Evolutionary conservation across 768 basidiomycete genomes (phyloP).

Genomic region (Megacollybia marginata): DNA sequence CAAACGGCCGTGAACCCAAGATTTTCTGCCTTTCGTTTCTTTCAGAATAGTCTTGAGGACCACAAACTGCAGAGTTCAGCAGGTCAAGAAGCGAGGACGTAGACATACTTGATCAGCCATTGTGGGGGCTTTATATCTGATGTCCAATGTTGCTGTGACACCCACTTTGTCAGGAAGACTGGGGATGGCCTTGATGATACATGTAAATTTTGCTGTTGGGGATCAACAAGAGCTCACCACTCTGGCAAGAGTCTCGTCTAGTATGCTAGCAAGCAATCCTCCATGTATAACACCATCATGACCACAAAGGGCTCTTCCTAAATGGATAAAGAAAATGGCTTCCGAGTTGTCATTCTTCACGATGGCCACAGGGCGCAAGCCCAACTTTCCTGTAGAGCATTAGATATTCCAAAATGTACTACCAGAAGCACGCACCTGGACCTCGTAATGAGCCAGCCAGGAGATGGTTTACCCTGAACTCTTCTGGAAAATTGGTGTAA

Average conservation of each 20-base stretch:
- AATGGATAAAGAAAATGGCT: conserved; percentile 63
- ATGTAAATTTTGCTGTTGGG: conserved; percentile 1
- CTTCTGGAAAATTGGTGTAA: conserved; percentile 61
- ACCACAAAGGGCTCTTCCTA: conserved; percentile 84
- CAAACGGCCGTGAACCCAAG: conserved; percentile 57
- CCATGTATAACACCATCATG: conserved; percentile 96
- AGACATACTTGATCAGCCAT: conserved; percentile 72
- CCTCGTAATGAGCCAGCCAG: conserved; percentile 83
- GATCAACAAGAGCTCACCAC: conserved; percentile 42
- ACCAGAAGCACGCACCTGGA: conserved; percentile 37
- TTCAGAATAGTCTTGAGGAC: conserved; percentile 66
- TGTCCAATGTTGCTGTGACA: conserved; percentile 79
- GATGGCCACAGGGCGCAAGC: conserved; percentile 71
- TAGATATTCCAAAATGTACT: too few species aligned
- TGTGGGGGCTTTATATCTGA: conserved; percentile 85
- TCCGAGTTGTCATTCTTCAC: conserved; percentile 71
- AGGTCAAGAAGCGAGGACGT: not conserved
- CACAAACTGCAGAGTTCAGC: conserved; percentile 52
- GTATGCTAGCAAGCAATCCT: conserved; percentile 79
- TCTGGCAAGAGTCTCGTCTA: conserved; percentile 81
- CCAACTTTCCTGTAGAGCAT: conserved; percentile 41
- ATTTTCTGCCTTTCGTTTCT: conserved; percentile 74
- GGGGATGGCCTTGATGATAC: conserved; percentile 55
- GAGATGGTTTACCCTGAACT: conserved; percentile 72
- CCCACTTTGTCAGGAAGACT: conserved; percentile 87